These are phyloP conservation scores for Parietaria judaica DNA, from an alignment of 306 rosid genomes.

Conservation along the genomic window DNA sequence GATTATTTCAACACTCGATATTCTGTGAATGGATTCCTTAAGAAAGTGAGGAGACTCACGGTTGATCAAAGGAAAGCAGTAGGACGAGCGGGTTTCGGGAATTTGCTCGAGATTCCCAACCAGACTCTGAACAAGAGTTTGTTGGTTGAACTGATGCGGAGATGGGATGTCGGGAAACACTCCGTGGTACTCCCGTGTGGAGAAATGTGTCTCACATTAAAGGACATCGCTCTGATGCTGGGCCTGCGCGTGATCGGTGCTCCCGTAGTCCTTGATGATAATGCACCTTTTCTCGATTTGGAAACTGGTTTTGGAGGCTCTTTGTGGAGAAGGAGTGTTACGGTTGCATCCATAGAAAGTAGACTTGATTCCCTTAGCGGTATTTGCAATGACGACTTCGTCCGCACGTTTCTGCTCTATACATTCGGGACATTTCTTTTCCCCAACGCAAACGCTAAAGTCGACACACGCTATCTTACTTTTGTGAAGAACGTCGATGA, in stretches of 20 bases:
- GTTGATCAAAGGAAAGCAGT: slow-evolving; percentile 5
- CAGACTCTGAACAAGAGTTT: slow-evolving; percentile 13
- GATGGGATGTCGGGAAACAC: slow-evolving; percentile 7
- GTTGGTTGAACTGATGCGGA: slow-evolving; percentile 9
- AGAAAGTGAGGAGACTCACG: slow-evolving; percentile 7
- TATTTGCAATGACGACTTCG: slow-evolving; percentile 10
- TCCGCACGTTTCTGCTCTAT: slow-evolving; percentile 11
- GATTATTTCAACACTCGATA: slow-evolving; percentile 15
- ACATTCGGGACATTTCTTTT: slow-evolving; percentile 19
- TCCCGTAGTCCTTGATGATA: slow-evolving; percentile 5
- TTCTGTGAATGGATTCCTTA: slow-evolving; percentile 5
- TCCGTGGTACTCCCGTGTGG: slow-evolving; percentile 3
- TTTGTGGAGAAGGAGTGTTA: slow-evolving; percentile 6
- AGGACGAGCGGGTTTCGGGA: slow-evolving; percentile 9
- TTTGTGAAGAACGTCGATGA: not conserved
- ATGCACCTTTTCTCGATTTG: not conserved
- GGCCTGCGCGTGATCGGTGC: slow-evolving; percentile 15
- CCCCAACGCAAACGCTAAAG: slow-evolving; percentile 14
- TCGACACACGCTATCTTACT: slow-evolving; percentile 10
- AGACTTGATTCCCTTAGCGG: slow-evolving; percentile 10
- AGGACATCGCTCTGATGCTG: slow-evolving; percentile 8
- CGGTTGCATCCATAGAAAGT: slow-evolving; percentile 7
- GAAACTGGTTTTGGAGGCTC: slow-evolving; percentile 4
- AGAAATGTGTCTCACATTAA: not conserved
- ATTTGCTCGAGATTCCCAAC: slow-evolving; percentile 10